Evolutionary conservation across 768 basidiomycete species (phyloP), one percentile per base, ranked within the genome.

Genomic region (Sistotremastrum niveocremeum): DNA sequence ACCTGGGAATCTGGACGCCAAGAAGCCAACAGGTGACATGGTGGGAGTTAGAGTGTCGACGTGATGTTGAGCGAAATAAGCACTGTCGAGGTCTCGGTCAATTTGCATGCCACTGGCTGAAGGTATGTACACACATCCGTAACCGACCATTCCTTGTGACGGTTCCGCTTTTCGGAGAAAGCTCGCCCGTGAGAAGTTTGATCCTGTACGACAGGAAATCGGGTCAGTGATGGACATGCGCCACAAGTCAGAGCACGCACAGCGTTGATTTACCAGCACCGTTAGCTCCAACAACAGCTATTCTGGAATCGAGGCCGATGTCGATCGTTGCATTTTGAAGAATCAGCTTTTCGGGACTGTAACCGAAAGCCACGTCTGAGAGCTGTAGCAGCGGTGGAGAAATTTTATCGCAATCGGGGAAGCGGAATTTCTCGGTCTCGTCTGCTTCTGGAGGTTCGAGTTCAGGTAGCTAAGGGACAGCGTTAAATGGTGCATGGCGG

Each of bases 391-490:
- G 64, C 0, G 95, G 95, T 5, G 95, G 93, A 4, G 95, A 91
- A 54, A 98, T 88, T 67, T 98, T 98, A 57, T 98, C 95, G 5
- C 90, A 79, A 49, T 95, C 93, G 1, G 90, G 89, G 73, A 99
- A 87, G 55, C 86, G 88, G 75, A 99, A 99, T 34, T 73, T 82
- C 63, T 98, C 94, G 5, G 76, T 83, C 56, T 97, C 94, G 41
- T 91, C 91, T 54, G 76, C 74, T 60, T 91, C 91, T 4, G 95
- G 95, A 34, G 91, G 90, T 54, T 91, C 74, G 37, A 97, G 69
- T 51, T 93, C 91, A 3, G 94, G 95, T 35, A 99, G 67, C 81
- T 97, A 53, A 28, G 34, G 9, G 28, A 8, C 35, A 2, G 32
- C 29, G 30, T 46, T 31, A 6, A 29, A 33, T 12, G 34, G 12